These are phyloP conservation scores for Pseudozyma flocculosa DNA, from an alignment of 1,284 basidiomycete species.

Conservation along the genomic window DNA sequence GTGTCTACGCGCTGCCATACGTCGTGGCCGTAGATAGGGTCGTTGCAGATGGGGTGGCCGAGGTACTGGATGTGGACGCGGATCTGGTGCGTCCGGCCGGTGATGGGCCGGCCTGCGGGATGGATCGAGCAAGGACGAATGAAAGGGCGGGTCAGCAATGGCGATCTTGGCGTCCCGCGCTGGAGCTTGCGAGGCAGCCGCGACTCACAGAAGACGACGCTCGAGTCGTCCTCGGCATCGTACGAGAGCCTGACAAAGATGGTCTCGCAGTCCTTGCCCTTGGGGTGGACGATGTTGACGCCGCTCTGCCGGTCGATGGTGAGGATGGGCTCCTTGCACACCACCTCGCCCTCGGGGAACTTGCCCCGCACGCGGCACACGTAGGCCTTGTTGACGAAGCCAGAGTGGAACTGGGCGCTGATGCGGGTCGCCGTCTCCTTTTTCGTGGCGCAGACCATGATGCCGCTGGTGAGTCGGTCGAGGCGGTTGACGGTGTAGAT, in stretches of 20 bases:
- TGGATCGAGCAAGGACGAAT: too few species aligned
- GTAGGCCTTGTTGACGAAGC: conserved; percentile 68
- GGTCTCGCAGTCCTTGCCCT: conserved; percentile 69
- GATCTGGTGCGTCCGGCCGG: conserved; percentile 79
- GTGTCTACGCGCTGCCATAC: conserved; percentile 50
- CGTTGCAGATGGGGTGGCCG: conserved; percentile 79
- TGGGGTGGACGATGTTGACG: conserved; percentile 73
- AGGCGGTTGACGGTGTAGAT: conserved; percentile 89
- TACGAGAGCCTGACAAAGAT: conserved; percentile 84
- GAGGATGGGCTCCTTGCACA: conserved; percentile 82
- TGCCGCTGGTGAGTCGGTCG: conserved; percentile 89
- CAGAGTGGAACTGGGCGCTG: conserved; percentile 60
- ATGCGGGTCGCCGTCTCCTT: conserved; percentile 71
- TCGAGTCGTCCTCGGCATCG: conserved; percentile 77
- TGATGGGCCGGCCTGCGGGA: conserved; percentile 57
- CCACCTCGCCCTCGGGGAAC: conserved; percentile 68
- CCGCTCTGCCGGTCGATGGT: conserved; percentile 95
- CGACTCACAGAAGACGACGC: conserved; percentile 75
- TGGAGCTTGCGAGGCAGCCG: too few species aligned
- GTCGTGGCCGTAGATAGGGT: conserved; percentile 59
- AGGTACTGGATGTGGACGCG: conserved; percentile 94
- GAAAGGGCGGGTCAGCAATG: too few species aligned
- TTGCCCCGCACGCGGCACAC: conserved; percentile 36
- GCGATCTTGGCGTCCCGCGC: too few species aligned
- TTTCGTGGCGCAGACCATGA: conserved; percentile 89